Evolutionary conservation across 352 stramenopile genomes (phyloP), one percentile per base, ranked within the genome.

Genomic region (Phytophthora syringae): DNA sequence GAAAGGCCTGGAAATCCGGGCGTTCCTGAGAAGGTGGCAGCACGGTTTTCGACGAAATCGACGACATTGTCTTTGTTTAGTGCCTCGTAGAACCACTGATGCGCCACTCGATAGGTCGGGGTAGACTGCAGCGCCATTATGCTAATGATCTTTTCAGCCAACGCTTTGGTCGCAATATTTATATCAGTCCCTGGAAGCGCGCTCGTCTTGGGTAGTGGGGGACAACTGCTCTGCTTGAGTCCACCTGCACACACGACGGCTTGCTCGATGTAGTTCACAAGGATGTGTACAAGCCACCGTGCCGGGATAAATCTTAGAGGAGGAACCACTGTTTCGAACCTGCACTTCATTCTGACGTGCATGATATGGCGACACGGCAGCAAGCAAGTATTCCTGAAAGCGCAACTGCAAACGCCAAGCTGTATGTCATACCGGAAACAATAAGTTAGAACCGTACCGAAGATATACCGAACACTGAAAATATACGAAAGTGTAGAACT

Each of bases 71-170:
- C 62, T 1, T 1, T 5, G 5, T 70, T 21, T 0, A 65, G 52
- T 7, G 36, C 39, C 3, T 56, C n/a, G 20, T 49, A 63, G 27
- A 70, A 65, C 54, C 62, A 65, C 5, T 44, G 22, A 5, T 60
- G 7, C 0, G 62, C 62, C 1, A 65, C 32, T 0, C n/a, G 13
- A 49, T 57, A 57, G 0, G 32, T 66, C 1, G 48, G 49, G 5
- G 63, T 61, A 0, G 63, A 56, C 16, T 70, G 62, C 7, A 70
- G 34, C 5, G 48, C 21, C 54, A 70, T 65, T 1, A 18, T n/a
- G 2, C 55, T 43, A 0, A 52, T 42, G 10, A 61, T 67, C 37
- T 61, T 49, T 12, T 61, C 60, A 0, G 34, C 11, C 5, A 67
- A 5, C 0, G 18, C 32, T 44, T 69, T 63, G 0, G 47, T 15